Evolutionary conservation across 192 early-diverging fungal species (phyloP).

Genomic region (Coemansia sp.): DNA sequence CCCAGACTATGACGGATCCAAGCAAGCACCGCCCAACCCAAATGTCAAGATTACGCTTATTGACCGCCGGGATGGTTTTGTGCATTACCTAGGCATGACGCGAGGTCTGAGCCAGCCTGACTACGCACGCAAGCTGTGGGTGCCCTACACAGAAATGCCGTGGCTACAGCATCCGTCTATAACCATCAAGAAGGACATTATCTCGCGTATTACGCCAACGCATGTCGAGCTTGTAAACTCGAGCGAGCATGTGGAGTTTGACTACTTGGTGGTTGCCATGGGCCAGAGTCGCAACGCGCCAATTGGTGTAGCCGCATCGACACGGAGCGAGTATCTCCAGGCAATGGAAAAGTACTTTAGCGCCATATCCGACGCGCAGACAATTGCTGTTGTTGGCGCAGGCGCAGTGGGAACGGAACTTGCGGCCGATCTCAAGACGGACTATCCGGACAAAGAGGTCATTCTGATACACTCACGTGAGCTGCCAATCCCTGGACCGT

Average conservation of each 20-base stretch:
- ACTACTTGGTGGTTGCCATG: constrained; percentile 50
- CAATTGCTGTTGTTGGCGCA: constrained; percentile 68
- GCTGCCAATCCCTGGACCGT: constrained; percentile 55
- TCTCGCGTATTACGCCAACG: constrained; percentile 35
- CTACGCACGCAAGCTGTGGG: constrained; percentile 54
- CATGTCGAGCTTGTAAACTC: constrained; percentile 29
- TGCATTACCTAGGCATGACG: constrained; percentile 56
- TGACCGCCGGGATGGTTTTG: constrained; percentile 57
- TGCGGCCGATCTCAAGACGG: constrained; percentile 62
- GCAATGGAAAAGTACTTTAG: constrained; percentile 20
- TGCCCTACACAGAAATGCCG: constrained; percentile 49
- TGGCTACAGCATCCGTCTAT: constrained; percentile 47
- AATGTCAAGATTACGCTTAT: constrained; percentile 55
- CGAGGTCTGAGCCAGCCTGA: constrained; percentile 51
- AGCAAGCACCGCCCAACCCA: constrained; percentile 35
- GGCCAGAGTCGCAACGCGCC: constrained; percentile 40
- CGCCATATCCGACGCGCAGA: constrained; percentile 50
- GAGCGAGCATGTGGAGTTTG: constrained; percentile 31
- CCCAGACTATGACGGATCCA: constrained; percentile 40
- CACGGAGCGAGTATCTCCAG: constrained; percentile 29
- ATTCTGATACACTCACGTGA: constrained; percentile 54
- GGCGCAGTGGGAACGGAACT: constrained; percentile 78
- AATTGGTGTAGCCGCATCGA: constrained; percentile 27
- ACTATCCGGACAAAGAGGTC: constrained; percentile 40
- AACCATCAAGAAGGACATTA: constrained; percentile 41